Percentiles rank a stretch among this genome's conserved stretches.
Conservation (phyloP, 306 rosid species). For the Quillaja saponaria region DNA sequence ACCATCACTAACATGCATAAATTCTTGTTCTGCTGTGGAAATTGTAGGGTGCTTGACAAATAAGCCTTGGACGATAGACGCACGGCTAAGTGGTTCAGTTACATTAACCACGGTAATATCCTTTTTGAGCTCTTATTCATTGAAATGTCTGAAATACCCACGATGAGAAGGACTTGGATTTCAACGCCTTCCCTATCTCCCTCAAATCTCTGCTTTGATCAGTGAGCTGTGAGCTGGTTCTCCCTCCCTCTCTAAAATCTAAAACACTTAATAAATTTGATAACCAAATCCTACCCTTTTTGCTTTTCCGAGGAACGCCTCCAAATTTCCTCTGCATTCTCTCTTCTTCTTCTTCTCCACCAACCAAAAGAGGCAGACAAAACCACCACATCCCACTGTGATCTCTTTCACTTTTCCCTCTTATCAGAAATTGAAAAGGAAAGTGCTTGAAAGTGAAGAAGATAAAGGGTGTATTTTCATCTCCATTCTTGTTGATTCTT, state of each 20-base stretch:
- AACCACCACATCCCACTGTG: not conserved
- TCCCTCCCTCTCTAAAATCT: conserved; percentile 1
- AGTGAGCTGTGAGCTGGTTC: no score
- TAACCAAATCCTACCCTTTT: conserved; percentile 26
- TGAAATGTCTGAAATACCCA: conserved; percentile 25
- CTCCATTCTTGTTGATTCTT: conserved; percentile 17
- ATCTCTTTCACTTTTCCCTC: conserved; percentile 14
- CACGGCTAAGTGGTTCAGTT: not conserved
- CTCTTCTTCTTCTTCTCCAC: conserved; percentile 2
- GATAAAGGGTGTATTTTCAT: not conserved
- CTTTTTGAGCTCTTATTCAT: not conserved
- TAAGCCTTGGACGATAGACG: not conserved
- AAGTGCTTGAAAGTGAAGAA: conserved; percentile 15
- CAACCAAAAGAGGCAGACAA: conserved; percentile 26
- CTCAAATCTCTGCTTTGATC: not conserved
- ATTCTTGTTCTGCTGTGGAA: not conserved
- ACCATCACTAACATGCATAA: not conserved
- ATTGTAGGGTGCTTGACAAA: not conserved
- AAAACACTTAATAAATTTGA: conserved; percentile 39
- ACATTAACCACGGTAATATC: not conserved
- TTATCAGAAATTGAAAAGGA: conserved; percentile 22
- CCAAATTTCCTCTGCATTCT: conserved; percentile 26
- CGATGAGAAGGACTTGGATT: conserved; percentile 12
- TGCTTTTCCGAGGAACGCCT: conserved; percentile 41
- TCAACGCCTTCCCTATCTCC: not conserved